Conservation (phyloP, 2,329 filamentous ascomycete species). For the Phaeoacremonium minimum region DNA sequence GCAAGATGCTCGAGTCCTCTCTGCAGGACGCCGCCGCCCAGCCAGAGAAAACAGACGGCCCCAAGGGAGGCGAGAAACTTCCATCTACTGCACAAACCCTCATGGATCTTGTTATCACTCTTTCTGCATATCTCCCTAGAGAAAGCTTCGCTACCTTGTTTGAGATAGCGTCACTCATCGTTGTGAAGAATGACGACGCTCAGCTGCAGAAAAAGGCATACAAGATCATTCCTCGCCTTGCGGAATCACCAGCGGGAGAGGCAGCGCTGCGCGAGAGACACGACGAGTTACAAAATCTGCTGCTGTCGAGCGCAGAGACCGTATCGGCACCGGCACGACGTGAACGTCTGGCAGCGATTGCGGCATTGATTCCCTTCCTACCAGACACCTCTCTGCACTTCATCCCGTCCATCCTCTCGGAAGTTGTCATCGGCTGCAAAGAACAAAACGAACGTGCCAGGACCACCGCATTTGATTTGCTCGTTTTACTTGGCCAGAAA, state of each 20-base stretch:
- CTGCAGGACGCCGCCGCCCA: slow-evolving; percentile 51
- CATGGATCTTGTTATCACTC: slow-evolving; percentile 95
- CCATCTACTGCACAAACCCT: slow-evolving; percentile 91
- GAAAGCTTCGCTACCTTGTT: slow-evolving; percentile 84
- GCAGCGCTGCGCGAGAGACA: slow-evolving; percentile 73
- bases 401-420: slow-evolving; percentile 84
- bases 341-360: slow-evolving; percentile 79
- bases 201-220: slow-evolving; percentile 99
- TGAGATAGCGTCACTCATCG: slow-evolving; percentile 76
- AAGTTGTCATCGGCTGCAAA: slow-evolving; percentile 95
- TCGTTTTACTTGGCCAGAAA: slow-evolving; percentile 82
- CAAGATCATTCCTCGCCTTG: slow-evolving; percentile 89
- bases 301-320: slow-evolving; percentile 76
- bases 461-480: slow-evolving; percentile 81
- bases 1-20: slow-evolving; percentile 73
- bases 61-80: slow-evolving; percentile 68
- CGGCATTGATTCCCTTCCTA: slow-evolving; percentile 74
- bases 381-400: slow-evolving; percentile 81
- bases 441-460: slow-evolving; percentile 95
- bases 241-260: slow-evolving; percentile 73
- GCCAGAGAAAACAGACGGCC: slow-evolving; percentile 54
- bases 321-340: slow-evolving; percentile 81
- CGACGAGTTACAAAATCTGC: slow-evolving; percentile 73
- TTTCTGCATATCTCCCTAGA: slow-evolving; percentile 86
- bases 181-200: slow-evolving; percentile 77